Conservation (phyloP, 2,329 filamentous ascomycete species). For the Ceratocystis cubensis region DNA sequence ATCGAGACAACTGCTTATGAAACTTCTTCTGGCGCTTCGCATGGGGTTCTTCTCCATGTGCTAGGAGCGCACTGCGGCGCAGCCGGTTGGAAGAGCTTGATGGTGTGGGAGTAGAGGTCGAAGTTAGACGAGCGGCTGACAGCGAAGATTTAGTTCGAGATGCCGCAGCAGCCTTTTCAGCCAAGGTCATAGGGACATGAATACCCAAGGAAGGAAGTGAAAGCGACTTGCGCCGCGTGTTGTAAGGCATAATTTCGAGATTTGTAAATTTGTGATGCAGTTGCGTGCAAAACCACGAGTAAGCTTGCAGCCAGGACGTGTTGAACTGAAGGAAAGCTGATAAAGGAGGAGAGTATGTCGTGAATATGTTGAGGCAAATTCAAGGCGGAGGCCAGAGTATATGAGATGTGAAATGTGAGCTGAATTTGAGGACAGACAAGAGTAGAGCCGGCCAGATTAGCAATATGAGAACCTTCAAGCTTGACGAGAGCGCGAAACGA, state of each 20-base stretch:
- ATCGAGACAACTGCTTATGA: conserved; percentile 26
- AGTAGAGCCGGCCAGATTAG: too few relatives aligned
- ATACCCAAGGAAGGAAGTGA: conserved; percentile 89
- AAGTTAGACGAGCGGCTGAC: not conserved
- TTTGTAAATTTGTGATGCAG: conserved; percentile 14
- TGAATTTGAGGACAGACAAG: too few relatives aligned
- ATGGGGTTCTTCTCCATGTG: conserved; percentile 30
- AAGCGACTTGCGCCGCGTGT: conserved; percentile 90
- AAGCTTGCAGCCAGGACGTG: not conserved
- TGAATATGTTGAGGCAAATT: too few relatives aligned
- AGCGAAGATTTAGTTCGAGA: not conserved
- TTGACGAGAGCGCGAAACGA: too few relatives aligned
- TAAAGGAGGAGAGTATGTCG: too few relatives aligned
- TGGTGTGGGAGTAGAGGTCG: conserved; percentile 25
- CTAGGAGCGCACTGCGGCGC: conserved; percentile 18
- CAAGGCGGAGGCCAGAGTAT: too few relatives aligned
- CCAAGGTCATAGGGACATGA: conserved; percentile 59
- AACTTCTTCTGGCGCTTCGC: conserved; percentile 50
- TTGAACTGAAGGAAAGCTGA: too few relatives aligned
- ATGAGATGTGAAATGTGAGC: too few relatives aligned
- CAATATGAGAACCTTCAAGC: too few relatives aligned
- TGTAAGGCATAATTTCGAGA: conserved; percentile 61
- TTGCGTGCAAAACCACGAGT: conserved; percentile 21
- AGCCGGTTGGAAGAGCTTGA: conserved; percentile 25
- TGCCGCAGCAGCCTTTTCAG: conserved; percentile 43